These are phyloP conservation scores for Drechslerella dactyloides DNA, from an alignment of 2,329 filamentous ascomycete genomes.

Conservation along the genomic window DNA sequence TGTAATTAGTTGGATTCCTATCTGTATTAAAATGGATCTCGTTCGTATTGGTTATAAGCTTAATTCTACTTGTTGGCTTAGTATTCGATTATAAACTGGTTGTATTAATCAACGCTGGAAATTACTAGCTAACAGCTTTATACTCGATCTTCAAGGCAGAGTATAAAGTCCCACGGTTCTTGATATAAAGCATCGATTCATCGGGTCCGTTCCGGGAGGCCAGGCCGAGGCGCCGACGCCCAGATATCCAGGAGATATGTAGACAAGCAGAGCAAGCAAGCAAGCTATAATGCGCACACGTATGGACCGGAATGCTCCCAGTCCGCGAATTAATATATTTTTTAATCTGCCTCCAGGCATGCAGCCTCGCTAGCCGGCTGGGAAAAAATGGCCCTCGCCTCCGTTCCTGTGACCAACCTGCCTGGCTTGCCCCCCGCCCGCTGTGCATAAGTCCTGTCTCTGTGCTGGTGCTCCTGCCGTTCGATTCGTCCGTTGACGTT, in stretches of 20 bases:
- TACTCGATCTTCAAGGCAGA: neutral
- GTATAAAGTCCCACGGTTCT: neutral
- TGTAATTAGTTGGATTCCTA: too few relatives aligned
- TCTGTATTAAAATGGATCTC: too few relatives aligned
- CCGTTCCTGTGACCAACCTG: conserved; percentile 8
- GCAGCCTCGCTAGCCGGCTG: too few relatives aligned
- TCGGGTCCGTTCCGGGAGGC: neutral
- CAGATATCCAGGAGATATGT: neutral
- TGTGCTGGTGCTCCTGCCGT: neutral
- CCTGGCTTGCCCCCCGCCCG: neutral
- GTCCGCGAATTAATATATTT: too few relatives aligned
- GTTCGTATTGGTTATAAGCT: too few relatives aligned
- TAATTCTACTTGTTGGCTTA: too few relatives aligned
- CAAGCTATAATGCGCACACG: neutral
- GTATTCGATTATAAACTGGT: too few relatives aligned
- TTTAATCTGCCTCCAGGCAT: too few relatives aligned
- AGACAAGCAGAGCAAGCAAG: neutral
- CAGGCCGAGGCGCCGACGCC: conserved; percentile 2
- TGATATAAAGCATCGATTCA: neutral
- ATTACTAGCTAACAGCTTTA: too few relatives aligned
- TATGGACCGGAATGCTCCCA: too few relatives aligned
- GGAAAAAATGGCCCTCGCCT: neutral
- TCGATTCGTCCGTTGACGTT: conserved; percentile 1
- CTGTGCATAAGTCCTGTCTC: neutral
- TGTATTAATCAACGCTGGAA: too few relatives aligned